Evolutionary conservation across 2,329 filamentous ascomycete species (phyloP).

Genomic region (Talaromyces sp.): DNA sequence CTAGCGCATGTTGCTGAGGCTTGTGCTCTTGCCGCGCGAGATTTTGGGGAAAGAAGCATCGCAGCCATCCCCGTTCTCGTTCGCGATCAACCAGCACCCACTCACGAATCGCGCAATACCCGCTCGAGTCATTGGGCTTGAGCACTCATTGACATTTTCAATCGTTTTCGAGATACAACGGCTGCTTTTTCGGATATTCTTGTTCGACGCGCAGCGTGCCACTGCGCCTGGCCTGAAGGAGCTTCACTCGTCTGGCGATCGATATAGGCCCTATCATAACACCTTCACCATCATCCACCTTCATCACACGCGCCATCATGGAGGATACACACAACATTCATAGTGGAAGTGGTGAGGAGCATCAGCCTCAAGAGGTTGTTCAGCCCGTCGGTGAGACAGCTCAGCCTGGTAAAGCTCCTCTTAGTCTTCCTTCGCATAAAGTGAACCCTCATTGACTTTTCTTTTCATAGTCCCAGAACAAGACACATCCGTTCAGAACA

Average conservation of each 20-base stretch:
- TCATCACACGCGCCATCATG: slow-evolving; percentile 32
- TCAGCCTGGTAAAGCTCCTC: slow-evolving; percentile 28
- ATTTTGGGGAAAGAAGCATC: slow-evolving; percentile 21
- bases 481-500: slow-evolving; percentile 30
- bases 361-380: slow-evolving; percentile 24
- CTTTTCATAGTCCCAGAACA: slow-evolving; percentile 30
- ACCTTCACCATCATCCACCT: slow-evolving; percentile 29
- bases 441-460: slow-evolving; percentile 19
- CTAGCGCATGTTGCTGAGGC: slow-evolving; percentile 12
- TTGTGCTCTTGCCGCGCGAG: slow-evolving; percentile 20
- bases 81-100: slow-evolving; percentile 17
- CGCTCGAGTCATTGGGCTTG: slow-evolving; percentile 12
- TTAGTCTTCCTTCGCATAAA: slow-evolving; percentile 7
- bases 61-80: slow-evolving; percentile 18
- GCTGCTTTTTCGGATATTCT: neutral
- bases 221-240: slow-evolving; percentile 15
- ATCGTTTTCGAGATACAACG: neutral
- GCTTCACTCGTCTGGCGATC: slow-evolving; percentile 23
- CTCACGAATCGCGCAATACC: slow-evolving; percentile 10
- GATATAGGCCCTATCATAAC: slow-evolving; percentile 31
- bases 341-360: slow-evolving; percentile 29
- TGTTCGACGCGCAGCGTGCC: slow-evolving; percentile 14
- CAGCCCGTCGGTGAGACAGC: slow-evolving; percentile 30
- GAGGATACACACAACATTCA: slow-evolving; percentile 34
- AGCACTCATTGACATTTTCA: neutral